Percentiles rank a stretch among this genome's conserved stretches.
Conservation (phyloP, 805 yeast genomes). For the Sugiyamaella mastotermitis region DNA sequence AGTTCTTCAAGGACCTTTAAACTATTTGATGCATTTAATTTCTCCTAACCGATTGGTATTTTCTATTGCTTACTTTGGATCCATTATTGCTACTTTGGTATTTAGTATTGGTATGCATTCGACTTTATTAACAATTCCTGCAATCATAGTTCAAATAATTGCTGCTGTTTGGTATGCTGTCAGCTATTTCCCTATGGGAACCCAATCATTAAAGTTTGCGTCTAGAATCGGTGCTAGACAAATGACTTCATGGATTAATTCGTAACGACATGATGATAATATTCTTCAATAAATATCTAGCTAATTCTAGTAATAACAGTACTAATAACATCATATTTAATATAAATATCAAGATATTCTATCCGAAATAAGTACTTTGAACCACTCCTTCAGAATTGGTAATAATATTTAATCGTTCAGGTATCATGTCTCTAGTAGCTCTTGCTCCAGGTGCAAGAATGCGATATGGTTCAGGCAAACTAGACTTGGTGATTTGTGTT, state of each 20-base stretch:
- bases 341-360: too few species aligned
- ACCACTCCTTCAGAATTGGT: conserved; percentile 18
- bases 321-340: too few species aligned
- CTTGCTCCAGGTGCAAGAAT: conserved; percentile 19
- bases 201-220: conserved; percentile 60
- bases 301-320: too few species aligned
- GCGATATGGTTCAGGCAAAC: conserved; percentile 19
- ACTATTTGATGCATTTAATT: conserved; percentile 65
- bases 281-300: too few species aligned
- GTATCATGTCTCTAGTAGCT: conserved; percentile 20
- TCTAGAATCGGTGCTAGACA: conserved; percentile 52
- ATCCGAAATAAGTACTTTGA: conserved; percentile 20
- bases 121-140: conserved; percentile 67
- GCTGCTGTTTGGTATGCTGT: conserved; percentile 88
- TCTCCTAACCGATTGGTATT: conserved; percentile 76
- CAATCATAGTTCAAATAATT: conserved; percentile 69
- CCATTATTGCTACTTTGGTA: conserved; percentile 72
- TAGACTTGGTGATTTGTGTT: conserved; percentile 9
- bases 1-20: conserved; percentile 85
- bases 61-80: conserved; percentile 71
- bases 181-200: conserved; percentile 95
- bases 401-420: conserved; percentile 20
- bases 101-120: conserved; percentile 66
- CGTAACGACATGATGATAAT: conserved; percentile 18
- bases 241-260: conserved; percentile 39